phyloP scores from a whole-genome alignment of 306 rosid species.

The Astragalus glycyphyllos region DNA sequence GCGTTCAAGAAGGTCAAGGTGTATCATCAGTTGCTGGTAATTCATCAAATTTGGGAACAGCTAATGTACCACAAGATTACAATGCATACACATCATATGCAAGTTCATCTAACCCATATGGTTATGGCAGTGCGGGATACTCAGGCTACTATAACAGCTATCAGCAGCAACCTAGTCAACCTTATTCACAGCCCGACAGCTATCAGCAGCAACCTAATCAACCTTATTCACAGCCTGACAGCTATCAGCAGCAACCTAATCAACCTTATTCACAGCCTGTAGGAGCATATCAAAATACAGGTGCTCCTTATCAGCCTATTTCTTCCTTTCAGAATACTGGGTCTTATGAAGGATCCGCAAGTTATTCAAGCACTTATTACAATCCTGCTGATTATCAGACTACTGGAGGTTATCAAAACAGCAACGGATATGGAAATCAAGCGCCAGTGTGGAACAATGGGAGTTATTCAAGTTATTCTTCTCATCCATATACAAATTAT shows the following conservation, averaged over 20 bases:
- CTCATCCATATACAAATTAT: conserved; percentile 81
- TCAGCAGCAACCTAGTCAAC: conserved; percentile 87
- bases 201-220: conserved; percentile 91
- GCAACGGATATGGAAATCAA: conserved; percentile 77
- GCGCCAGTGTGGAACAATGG: conserved; percentile 78
- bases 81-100: conserved; percentile 82
- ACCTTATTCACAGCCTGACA: conserved; percentile 57
- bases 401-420: conserved; percentile 86
- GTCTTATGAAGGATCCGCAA: conserved; percentile 98
- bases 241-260: conserved; percentile 91
- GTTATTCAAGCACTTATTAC: conserved; percentile 99
- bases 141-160: conserved; percentile 80
- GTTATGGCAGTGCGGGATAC: conserved; percentile 90
- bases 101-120: conserved; percentile 84
- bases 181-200: conserved; percentile 46
- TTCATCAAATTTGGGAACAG: conserved; percentile 88
- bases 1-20: conserved; percentile 68
- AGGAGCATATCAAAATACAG: conserved; percentile 99
- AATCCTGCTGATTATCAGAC: conserved; percentile 99
- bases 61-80: conserved; percentile 85
- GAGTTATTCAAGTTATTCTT: conserved; percentile 69
- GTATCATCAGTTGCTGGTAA: conserved; percentile 72
- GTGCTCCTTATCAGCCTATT: conserved; percentile 99
- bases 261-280: conserved; percentile 90
- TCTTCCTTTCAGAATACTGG: conserved; percentile 99